Evolutionary conservation across 495 filamentous ascomycete species (phyloP), one percentile per base, ranked within the genome.

Genomic region (Podospora conica): DNA sequence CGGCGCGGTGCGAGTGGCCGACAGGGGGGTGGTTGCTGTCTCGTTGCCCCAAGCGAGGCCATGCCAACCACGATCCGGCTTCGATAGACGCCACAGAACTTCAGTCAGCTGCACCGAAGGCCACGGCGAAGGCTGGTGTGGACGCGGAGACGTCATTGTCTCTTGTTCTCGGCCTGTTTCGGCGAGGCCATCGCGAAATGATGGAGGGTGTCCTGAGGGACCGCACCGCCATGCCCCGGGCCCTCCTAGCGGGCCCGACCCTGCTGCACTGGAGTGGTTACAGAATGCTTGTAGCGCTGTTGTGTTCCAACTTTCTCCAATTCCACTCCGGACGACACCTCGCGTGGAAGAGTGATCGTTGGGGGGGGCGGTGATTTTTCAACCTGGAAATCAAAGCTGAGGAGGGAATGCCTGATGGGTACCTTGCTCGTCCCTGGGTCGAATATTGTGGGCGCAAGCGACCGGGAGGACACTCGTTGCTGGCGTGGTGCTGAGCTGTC

Each of bases 11-110:
- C 23, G 61, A 75, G 67, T 75, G 73, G 71, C 69, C 67, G 63
- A 65, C 67, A 73, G 69, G 69, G 69, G 71, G 63, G 3, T 21
- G 64, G 68, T 73, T 60, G 60, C 69, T 53, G 68, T 67, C 60
- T 61, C 57, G 65, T 18, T 4, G 56, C 67, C 67, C 65, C 71
- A 68, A 73, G 70, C 72, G 73, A 73, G 71, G 48, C 21, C 65
- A 69, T 70, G 68, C 68, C 70, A 71, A 65, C 68, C 63, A 60
- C 28, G 59, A 60, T 56, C 63, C 60, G 59, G 60, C 25, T 55
- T 40, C 28, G 53, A 22, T 55, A 53, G 56, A 64, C 24, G 9
- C 21, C 12, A 18, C 9, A 9, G 18, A 25, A 20, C 9, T 40
- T 60, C 29, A 33, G 29, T 3, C 29, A 33, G 29, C 29, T 33